phyloP scores from a whole-genome alignment of 495 filamentous ascomycete genomes.

The Xylaria acuta region DNA sequence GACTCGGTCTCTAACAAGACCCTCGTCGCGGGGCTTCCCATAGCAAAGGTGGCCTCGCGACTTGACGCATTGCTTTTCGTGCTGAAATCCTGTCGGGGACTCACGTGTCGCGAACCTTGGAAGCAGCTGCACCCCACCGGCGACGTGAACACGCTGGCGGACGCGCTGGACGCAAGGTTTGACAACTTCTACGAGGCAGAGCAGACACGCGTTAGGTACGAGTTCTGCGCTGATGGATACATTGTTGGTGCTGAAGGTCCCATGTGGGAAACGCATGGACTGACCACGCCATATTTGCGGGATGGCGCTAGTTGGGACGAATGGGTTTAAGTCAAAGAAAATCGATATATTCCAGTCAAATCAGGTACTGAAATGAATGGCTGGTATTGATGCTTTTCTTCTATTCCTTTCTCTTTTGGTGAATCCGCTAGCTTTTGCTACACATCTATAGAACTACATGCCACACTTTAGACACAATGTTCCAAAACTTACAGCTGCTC shows the following conservation, averaged over 20 bases:
- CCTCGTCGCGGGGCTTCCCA: constrained; percentile 43
- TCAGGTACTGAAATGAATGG: neutral
- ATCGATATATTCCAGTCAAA: neutral
- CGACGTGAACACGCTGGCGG: constrained; percentile 37
- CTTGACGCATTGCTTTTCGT: constrained; percentile 66
- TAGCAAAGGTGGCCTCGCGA: constrained; percentile 48
- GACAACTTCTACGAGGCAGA: constrained; percentile 59
- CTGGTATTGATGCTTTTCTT: neutral
- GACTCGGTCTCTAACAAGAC: neutral
- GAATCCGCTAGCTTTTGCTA: neutral
- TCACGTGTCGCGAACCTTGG: constrained; percentile 63
- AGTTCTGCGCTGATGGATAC: constrained; percentile 62
- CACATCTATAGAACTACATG: neutral
- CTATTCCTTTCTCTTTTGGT: neutral
- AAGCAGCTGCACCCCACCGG: constrained; percentile 57
- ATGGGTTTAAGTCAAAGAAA: constrained; percentile 30
- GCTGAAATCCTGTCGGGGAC: constrained; percentile 62
- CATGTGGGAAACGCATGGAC: constrained; percentile 34
- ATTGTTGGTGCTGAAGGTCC: constrained; percentile 64
- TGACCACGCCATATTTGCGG: constrained; percentile 25
- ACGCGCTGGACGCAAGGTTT: constrained; percentile 51
- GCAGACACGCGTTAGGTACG: constrained; percentile 49
- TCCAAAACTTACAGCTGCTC: too few species aligned
- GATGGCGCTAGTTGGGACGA: constrained; percentile 39
- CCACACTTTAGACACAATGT: neutral